Evolutionary conservation across 306 rosid species (phyloP), one percentile per base, ranked within the genome.

Genomic region (Alnus rubra): DNA sequence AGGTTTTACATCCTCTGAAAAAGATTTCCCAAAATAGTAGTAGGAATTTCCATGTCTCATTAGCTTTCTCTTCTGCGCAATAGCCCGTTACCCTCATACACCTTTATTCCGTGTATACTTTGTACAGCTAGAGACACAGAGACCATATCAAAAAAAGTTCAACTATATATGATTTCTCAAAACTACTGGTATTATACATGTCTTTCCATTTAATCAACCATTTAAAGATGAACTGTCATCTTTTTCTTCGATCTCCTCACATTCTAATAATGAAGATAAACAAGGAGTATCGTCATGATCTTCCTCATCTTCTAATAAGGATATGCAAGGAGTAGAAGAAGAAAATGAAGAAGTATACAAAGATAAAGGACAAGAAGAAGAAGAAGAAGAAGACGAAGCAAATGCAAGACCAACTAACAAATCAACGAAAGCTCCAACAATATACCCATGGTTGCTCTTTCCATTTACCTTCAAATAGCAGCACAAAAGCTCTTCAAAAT

Each of bases 401-500:
- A 88, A 63, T 9, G 89, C 77, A 74, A 87, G 83, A 81, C 81
- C 84, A 19, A 89, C 85, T 88, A 91, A 70, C 14, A 94, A 77
- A 88, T 94, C 97, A 39, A 89, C 90, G 80, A 89, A 94, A 68
- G 98, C 97, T 15, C 81, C 84, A 1, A 94, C 75, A 5, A 94
- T 86, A 54, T 71, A 82, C 0, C 73, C 89, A 55, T 91, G 91
- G 18, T 88, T 94, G 35, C 10, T 47, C 73, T 86, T 77, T 0
- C 65, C 88, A 64, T 94, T 92, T 3, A 81, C 83, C 75, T 82
- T 86, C 86, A 94, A 77, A 74, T 87, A 94, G 82, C 92, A 89
- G 60, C 82, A 79, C 78, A 94, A 59, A 68, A 94, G 97, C 80
- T 89, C 88, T 28, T 92, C 97, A 9, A 94, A 84, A 11, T 71